These are phyloP conservation scores for Westerdykella sp. DNA, from an alignment of 2,329 filamentous ascomycete species.

Conservation along the genomic window DNA sequence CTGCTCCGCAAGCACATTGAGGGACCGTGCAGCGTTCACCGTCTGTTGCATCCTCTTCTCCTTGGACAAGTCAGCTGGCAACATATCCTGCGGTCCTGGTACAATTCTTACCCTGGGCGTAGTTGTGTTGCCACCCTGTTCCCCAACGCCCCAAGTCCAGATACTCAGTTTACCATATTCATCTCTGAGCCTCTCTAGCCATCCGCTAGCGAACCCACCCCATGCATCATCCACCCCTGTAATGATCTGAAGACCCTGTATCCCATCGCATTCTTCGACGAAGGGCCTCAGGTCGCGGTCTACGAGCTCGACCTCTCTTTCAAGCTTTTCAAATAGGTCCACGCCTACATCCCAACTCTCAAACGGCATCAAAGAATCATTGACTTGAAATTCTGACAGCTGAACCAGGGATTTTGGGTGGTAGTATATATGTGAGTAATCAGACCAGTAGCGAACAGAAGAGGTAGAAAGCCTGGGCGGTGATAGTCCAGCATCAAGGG, in stretches of 20 bases:
- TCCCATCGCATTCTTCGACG: constrained; percentile 84
- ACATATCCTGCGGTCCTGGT: not conserved
- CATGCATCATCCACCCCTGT: constrained; percentile 49
- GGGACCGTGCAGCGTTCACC: constrained; percentile 66
- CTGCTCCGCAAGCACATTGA: constrained; percentile 62
- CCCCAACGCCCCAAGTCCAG: constrained; percentile 81
- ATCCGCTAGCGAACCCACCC: constrained; percentile 43
- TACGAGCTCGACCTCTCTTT: constrained; percentile 69
- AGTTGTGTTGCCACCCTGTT: constrained; percentile 35
- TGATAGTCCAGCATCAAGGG: constrained; percentile 64
- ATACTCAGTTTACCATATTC: constrained; percentile 84
- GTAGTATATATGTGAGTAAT: constrained; percentile 88
- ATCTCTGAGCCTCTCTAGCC: constrained; percentile 65
- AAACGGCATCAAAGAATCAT: constrained; percentile 74
- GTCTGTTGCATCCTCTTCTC: constrained; percentile 60
- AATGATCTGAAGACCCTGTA: constrained; percentile 74
- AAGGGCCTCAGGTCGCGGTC: constrained; percentile 85
- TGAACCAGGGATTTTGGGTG: constrained; percentile 84
- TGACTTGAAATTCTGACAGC: constrained; percentile 72
- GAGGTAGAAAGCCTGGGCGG: constrained; percentile 60
- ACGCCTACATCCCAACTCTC: constrained; percentile 53
- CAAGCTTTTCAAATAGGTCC: constrained; percentile 39
- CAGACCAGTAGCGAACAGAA: constrained; percentile 90
- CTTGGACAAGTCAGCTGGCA: constrained; percentile 31
- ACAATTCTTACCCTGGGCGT: constrained; percentile 39